Percentiles rank a stretch among this genome's conserved stretches.
Evolutionary conservation across 768 basidiomycete species (phyloP).

Genomic region (Lactarius sanguifluus): DNA sequence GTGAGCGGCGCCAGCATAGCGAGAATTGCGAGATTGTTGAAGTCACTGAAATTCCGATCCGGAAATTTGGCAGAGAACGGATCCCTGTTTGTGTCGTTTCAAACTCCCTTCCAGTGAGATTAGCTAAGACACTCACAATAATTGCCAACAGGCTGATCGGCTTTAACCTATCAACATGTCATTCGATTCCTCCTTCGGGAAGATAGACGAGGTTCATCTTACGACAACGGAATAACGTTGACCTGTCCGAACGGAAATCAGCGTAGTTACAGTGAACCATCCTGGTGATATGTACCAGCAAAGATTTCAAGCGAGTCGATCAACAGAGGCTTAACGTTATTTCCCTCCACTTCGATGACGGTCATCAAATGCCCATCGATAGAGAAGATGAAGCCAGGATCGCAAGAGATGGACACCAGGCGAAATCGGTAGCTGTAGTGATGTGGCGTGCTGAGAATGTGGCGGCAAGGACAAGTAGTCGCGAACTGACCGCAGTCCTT

Average conservation of each 20-base stretch:
- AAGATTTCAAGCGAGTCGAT: constrained; percentile 18
- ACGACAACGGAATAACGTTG: constrained; percentile 17
- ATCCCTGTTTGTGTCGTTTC: neutral
- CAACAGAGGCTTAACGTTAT: constrained; percentile 7
- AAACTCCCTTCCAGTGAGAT: neutral
- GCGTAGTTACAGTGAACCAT: neutral
- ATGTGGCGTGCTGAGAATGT: neutral
- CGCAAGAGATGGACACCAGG: constrained; percentile 7
- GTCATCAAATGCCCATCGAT: constrained; percentile 22
- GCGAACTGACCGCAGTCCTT: constrained; percentile 12
- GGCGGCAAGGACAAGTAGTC: neutral
- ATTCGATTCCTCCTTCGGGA: neutral
- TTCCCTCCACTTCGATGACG: constrained; percentile 28
- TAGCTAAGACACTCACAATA: neutral
- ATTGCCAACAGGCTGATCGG: neutral
- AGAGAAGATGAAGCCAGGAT: constrained; percentile 17
- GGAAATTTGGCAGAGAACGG: neutral
- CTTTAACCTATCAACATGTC: neutral
- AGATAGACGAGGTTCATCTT: neutral
- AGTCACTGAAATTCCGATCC: no score
- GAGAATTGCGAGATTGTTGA: constrained; percentile 25
- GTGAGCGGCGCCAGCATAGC: constrained; percentile 17
- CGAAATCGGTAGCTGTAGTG: constrained; percentile 2
- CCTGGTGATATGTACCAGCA: neutral
- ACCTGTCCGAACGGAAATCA: neutral